Percentiles rank a stretch among this genome's conserved stretches.
These are phyloP conservation scores for Pseudocercospora fijiensis DNA, from an alignment of 2,329 filamentous ascomycete species.

Conservation along the genomic window DNA sequence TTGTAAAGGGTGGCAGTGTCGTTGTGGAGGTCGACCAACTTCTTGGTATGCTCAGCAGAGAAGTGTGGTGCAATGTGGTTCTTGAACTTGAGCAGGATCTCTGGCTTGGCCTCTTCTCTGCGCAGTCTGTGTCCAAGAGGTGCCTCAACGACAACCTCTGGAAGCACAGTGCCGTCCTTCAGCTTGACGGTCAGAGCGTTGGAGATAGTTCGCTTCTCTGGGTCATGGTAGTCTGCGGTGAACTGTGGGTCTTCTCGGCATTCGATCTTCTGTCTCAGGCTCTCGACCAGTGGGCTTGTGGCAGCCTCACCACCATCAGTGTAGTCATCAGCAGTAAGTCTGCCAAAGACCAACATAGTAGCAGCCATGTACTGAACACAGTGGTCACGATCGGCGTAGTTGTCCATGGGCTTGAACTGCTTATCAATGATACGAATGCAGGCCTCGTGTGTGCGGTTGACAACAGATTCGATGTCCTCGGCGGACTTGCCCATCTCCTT, in stretches of 20 bases:
- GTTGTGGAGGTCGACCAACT: constrained; percentile 77
- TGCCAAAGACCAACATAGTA: constrained; percentile 93
- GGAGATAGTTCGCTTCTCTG: constrained; percentile 88
- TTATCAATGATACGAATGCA: constrained; percentile 99
- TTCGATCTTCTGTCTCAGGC: constrained; percentile 86
- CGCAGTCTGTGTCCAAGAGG: constrained; percentile 88
- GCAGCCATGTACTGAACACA: constrained; percentile 99
- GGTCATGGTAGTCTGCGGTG: constrained; percentile 94
- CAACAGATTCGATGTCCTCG: constrained; percentile 88
- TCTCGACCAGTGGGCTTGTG: constrained; percentile 83
- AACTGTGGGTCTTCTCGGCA: constrained; percentile 91
- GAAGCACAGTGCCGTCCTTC: constrained; percentile 87
- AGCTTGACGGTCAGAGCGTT: constrained; percentile 94
- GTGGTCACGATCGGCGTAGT: constrained; percentile 99
- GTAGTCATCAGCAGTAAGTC: constrained; percentile 91
- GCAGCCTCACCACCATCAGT: constrained; percentile 89
- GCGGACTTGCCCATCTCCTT: constrained; percentile 84
- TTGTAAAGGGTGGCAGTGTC: constrained; percentile 72
- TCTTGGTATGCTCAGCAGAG: constrained; percentile 70
- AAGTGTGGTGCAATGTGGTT: constrained; percentile 86
- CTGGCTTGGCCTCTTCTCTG: constrained; percentile 90
- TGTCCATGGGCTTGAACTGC: constrained; percentile 99
- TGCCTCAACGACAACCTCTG: constrained; percentile 89
- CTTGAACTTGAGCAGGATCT: constrained; percentile 94
- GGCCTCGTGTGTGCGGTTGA: constrained; percentile 95